Percentiles rank a stretch among this genome's conserved stretches.
These are phyloP conservation scores for Suillus sp. DNA, from an alignment of 768 basidiomycete species.

Conservation along the genomic window DNA sequence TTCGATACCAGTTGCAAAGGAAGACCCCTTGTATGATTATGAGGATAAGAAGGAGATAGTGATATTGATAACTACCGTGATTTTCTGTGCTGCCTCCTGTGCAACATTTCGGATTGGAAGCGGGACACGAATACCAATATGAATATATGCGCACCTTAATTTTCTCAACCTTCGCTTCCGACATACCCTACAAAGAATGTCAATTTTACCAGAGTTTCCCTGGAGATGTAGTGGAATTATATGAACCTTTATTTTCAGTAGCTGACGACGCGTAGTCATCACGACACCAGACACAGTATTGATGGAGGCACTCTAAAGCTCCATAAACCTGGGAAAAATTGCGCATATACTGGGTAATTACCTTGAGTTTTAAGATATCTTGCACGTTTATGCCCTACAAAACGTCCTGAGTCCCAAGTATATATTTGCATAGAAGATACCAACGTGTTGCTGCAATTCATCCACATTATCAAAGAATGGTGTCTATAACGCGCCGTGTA, in stretches of 20 bases:
- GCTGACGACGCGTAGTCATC: conserved; percentile 87
- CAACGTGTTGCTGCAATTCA: conserved; percentile 80
- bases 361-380: conserved; percentile 94
- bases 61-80: conserved; percentile 50
- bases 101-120: background rate
- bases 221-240: background rate
- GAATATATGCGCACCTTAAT: conserved; percentile 64
- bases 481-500: conserved; percentile 35
- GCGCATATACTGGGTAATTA: conserved; percentile 29
- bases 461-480: conserved; percentile 80
- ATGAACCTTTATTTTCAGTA: conserved; percentile 89
- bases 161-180: conserved; percentile 97
- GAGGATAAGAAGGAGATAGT: background rate
- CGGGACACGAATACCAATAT: background rate
- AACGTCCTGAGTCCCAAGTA: conserved; percentile 12
- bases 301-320: conserved; percentile 67
- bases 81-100: conserved; percentile 89
- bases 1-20: conserved; percentile 90
- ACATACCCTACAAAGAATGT: conserved; percentile 69
- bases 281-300: conserved; percentile 86
- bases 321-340: background rate
- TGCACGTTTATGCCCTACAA: conserved; percentile 90
- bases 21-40: conserved; percentile 66
- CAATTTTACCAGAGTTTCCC: background rate
- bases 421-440: conserved; percentile 18